Percentiles rank a stretch among this genome's conserved stretches.
These are phyloP conservation scores for Nakaseomyces delphensis DNA, from an alignment of 1,139 yeast genomes.

Conservation along the genomic window DNA sequence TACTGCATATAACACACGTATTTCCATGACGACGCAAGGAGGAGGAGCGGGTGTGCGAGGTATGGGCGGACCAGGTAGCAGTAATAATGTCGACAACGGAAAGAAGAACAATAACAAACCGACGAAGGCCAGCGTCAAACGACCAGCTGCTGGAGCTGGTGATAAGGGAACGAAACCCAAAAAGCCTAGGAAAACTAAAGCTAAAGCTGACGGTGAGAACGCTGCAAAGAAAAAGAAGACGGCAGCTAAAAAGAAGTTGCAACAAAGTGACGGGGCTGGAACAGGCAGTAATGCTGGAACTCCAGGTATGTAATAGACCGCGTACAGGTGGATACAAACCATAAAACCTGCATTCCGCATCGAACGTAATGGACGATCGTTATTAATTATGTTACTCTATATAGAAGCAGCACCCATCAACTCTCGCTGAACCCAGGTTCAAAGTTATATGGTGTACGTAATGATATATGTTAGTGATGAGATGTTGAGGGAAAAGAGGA, in stretches of 20 bases:
- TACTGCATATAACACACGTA: conserved; percentile 24
- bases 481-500: too few relatives aligned
- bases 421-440: too few relatives aligned
- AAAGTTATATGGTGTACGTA: too few relatives aligned
- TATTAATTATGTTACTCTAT: too few relatives aligned
- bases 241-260: conserved; percentile 20
- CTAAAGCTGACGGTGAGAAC: conserved; percentile 18
- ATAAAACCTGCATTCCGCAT: too few relatives aligned
- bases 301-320: too few relatives aligned
- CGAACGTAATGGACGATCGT: too few relatives aligned
- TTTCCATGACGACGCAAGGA: conserved; percentile 30
- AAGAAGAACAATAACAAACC: conserved; percentile 11
- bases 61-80: background rate
- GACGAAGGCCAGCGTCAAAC: conserved; percentile 25
- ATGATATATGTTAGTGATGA: too few relatives aligned
- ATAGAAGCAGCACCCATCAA: too few relatives aligned
- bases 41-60: background rate
- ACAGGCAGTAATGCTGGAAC: background rate
- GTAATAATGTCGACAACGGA: conserved; percentile 8
- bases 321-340: too few relatives aligned
- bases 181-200: conserved; percentile 24
- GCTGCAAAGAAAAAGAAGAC: conserved; percentile 25
- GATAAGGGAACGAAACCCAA: background rate
- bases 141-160: conserved; percentile 8
- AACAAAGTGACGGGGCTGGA: background rate